phyloP scores from a whole-genome alignment of 257 asterid genomes.

The Ligustrum vulgare region DNA sequence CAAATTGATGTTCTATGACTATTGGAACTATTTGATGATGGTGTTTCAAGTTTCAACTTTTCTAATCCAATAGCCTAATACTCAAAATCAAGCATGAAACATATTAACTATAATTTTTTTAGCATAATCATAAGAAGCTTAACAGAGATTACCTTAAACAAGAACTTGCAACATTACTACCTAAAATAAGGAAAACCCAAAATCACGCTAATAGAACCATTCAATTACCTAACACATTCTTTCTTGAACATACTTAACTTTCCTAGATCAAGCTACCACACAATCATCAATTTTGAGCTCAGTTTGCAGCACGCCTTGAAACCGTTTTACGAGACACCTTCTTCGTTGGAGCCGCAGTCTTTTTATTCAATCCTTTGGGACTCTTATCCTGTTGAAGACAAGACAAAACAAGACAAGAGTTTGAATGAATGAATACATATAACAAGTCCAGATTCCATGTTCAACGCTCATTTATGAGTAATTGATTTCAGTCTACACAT shows the following conservation, averaged over 20 bases:
- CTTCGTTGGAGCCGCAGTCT: slow-evolving; percentile 10
- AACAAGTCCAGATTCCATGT: background rate
- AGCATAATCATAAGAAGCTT: background rate
- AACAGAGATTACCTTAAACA: background rate
- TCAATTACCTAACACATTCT: background rate
- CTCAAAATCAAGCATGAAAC: background rate
- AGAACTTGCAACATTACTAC: background rate
- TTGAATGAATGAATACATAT: background rate
- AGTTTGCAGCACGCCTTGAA: slow-evolving; percentile 25
- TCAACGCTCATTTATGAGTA: background rate
- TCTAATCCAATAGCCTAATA: background rate
- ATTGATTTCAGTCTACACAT: background rate
- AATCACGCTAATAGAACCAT: background rate
- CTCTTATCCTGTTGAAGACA: background rate
- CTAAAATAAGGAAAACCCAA: background rate
- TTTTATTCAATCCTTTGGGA: background rate
- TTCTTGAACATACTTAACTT: background rate
- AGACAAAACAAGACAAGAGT: no score
- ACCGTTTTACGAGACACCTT: slow-evolving; percentile 15
- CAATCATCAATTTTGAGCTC: slow-evolving; percentile 26
- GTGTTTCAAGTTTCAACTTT: no score
- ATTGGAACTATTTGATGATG: no score
- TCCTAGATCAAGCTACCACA: background rate
- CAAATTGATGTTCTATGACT: no score
- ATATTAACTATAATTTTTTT: background rate